A percentile compares a stretch with the other conserved stretches of the same genome.
Evolutionary conservation across 2,329 filamentous ascomycete genomes (phyloP).

Genomic region (Fusarium liriodendri): DNA sequence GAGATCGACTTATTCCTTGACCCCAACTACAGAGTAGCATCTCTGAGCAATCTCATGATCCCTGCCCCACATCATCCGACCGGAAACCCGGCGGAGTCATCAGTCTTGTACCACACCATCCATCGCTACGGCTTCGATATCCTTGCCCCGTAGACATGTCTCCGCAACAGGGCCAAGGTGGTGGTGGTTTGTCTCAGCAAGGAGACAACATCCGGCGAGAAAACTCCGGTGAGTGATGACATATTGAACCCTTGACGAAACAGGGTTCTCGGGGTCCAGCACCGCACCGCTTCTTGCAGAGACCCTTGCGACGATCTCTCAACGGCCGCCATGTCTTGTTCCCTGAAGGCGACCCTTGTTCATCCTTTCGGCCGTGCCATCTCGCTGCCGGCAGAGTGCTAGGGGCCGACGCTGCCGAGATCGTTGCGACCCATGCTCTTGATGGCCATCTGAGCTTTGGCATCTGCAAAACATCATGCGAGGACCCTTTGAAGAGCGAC

Average conservation of each 20-base stretch:
- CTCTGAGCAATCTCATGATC: slow-evolving; percentile 45
- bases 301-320: slow-evolving; percentile 35
- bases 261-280: slow-evolving; percentile 18
- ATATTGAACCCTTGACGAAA: slow-evolving; percentile 1
- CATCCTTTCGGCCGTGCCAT: not conserved
- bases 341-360: slow-evolving; percentile 2
- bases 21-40: slow-evolving; percentile 35
- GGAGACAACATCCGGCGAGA: slow-evolving; percentile 27
- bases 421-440: slow-evolving; percentile 13
- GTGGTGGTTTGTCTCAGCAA: slow-evolving; percentile 5
- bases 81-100: slow-evolving; percentile 29
- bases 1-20: slow-evolving; percentile 41
- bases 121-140: slow-evolving; percentile 22
- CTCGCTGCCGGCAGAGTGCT: not conserved
- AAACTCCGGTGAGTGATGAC: slow-evolving; percentile 32
- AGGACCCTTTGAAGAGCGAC: not conserved
- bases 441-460: not conserved
- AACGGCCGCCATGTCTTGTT: slow-evolving; percentile 11
- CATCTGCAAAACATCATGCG: not conserved
- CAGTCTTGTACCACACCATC: slow-evolving; percentile 39
- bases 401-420: slow-evolving; percentile 33
- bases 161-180: slow-evolving; percentile 18
- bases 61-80: slow-evolving; percentile 46
- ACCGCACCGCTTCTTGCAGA: slow-evolving; percentile 16
- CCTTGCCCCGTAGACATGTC: slow-evolving; percentile 35